Percentiles rank a stretch among this genome's conserved stretches.
Evolutionary conservation across 306 rosid species (phyloP).

Genomic region (Begonia masoniana): DNA sequence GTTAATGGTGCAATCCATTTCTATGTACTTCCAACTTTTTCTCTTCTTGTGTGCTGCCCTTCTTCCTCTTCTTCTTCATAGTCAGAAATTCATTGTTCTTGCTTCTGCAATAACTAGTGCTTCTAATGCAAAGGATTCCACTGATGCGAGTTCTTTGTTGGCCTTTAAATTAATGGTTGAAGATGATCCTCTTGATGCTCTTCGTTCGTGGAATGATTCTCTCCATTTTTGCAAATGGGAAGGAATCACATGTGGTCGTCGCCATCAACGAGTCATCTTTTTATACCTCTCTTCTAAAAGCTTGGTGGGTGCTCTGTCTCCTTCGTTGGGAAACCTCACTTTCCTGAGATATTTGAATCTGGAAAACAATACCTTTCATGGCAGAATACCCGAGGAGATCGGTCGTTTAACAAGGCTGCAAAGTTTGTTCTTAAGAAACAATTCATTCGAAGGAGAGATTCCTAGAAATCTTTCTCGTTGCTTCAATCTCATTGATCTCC

Average conservation of each 20-base stretch:
- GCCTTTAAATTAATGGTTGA: conserved; percentile 5
- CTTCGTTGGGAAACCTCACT: conserved; percentile 1
- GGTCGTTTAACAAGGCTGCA: conserved; percentile 13
- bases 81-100: no score
- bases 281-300: background rate
- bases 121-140: background rate
- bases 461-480: no score
- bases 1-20: no score
- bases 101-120: no score
- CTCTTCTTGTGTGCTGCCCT: background rate
- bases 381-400: conserved; percentile 39
- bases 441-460: no score
- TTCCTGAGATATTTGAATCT: background rate
- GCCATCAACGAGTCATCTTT: conserved; percentile 2
- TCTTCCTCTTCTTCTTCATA: no score
- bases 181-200: background rate
- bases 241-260: conserved; percentile 4
- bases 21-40: no score
- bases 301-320: conserved; percentile 7
- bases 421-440: no score
- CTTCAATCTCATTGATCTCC: conserved; percentile 29
- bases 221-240: conserved; percentile 7
- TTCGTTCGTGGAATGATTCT: conserved; percentile 9
- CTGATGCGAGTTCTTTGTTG: conserved; percentile 3
- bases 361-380: background rate